Base-by-base conservation (phyloP, 2,329 filamentous ascomycete species). In the Botrytis fabae region DNA sequence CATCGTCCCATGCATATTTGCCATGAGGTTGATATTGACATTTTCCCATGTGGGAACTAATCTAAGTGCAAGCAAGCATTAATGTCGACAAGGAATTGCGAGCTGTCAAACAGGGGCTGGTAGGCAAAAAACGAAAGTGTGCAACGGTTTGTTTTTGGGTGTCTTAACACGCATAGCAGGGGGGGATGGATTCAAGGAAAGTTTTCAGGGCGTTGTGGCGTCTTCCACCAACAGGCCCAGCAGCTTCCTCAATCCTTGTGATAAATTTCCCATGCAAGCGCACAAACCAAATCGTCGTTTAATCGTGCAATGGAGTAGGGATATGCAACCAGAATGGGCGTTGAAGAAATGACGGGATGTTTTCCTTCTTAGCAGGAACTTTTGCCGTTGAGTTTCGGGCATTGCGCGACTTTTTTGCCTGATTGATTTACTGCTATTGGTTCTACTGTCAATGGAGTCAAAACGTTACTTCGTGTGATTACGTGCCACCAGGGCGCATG, bases 21-120 rank as follows among this genome's bases (percentile, higher is more conserved):
- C 66, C 72, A 74, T 75, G 73, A 75, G 72, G 76, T 77, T 76
- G 76, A 77, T 73, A 75, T 77, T 76, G 73, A 75, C 70, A 71
- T 75, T 75, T 74, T 69, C 73, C 73, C 73, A 68, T 69, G 65
- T 69, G 65, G 61, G 64, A 69, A 72, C 75, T 75, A 72, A 76
- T 74, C 75, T 75, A 46, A 75, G 48, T 38, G 42, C 57, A 59
- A 63, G 71, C 71, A 48, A 68, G 65, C 46, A 68, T 68, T 51
- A 72, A 57, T 54, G 51, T 72, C 70, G 51, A 72, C 70, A 72
- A 69, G 70, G 70, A 68, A 60, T 60, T 46, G 60, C 59, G 62
- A 76, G 73, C 73, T 77, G 75, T 75, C 75, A 76, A 72, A 73
- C 76, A 76, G 74, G 76, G 75, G 73, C 69, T 61, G 65, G n/a